Percentiles rank a stretch among this genome's conserved stretches.
These are phyloP conservation scores for Kalanchoe fedtschenkoi DNA, from an alignment of 164 flowering plant species.

Conservation along the genomic window DNA sequence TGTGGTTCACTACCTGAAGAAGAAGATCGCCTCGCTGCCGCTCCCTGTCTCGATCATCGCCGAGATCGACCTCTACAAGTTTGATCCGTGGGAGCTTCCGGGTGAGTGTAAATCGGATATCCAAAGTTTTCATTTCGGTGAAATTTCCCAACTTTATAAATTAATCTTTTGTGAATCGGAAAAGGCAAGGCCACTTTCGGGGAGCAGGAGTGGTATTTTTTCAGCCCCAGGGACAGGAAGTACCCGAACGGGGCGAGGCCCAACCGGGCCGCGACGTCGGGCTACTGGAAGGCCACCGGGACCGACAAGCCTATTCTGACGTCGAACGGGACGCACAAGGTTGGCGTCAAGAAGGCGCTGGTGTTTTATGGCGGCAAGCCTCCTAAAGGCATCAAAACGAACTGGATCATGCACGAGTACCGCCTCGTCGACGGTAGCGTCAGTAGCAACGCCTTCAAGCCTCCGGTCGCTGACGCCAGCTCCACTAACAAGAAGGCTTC, in stretches of 20 bases:
- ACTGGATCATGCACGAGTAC: constrained; percentile 55
- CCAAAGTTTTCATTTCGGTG: not conserved
- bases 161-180: not conserved
- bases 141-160: not conserved
- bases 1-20: constrained; percentile 51
- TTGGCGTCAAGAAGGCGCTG: constrained; percentile 49
- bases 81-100: constrained; percentile 64
- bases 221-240: constrained; percentile 47
- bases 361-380: constrained; percentile 58
- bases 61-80: constrained; percentile 50
- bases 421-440: constrained; percentile 19
- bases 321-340: constrained; percentile 31
- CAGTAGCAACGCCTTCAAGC: constrained; percentile 11
- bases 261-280: constrained; percentile 45
- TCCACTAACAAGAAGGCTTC: constrained; percentile 21
- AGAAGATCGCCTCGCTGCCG: constrained; percentile 27
- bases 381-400: constrained; percentile 46
- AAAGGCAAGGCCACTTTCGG: constrained; percentile 47
- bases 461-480: constrained; percentile 10
- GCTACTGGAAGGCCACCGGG: constrained; percentile 57
- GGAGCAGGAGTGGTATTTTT: constrained; percentile 49
- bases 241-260: constrained; percentile 58
- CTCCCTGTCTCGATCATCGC: constrained; percentile 48
- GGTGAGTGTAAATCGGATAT: constrained; percentile 14
- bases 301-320: constrained; percentile 46